Conservation (phyloP, 345 rosid species). For the Carallia brachiata region DNA sequence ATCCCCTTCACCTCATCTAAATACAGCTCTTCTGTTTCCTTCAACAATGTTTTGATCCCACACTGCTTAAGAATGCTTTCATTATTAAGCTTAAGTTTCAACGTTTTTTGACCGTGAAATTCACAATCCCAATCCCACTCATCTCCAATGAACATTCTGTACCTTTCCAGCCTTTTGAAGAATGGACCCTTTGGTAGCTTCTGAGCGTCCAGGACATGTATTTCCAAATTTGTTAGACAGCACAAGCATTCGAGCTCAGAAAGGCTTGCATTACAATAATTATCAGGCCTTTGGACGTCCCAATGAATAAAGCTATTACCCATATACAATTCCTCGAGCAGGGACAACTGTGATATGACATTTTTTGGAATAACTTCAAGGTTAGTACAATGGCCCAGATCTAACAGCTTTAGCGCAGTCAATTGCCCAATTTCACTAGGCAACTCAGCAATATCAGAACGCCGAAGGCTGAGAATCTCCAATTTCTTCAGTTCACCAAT, state of each 20-base stretch:
- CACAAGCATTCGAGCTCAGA: conserved; percentile 18
- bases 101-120: background rate
- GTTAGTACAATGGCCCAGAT: conserved; percentile 21
- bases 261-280: conserved; percentile 11
- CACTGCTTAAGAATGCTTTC: background rate
- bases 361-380: conserved; percentile 29
- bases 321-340: conserved; percentile 35
- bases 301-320: conserved; percentile 20
- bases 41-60: background rate
- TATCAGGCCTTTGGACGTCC: conserved; percentile 18
- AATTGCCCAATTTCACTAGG: background rate
- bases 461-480: background rate
- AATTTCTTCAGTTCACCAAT: background rate
- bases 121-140: conserved; percentile 3
- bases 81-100: conserved; percentile 17
- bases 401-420: conserved; percentile 12
- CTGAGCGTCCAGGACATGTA: background rate
- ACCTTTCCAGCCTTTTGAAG: conserved; percentile 10
- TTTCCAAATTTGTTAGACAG: conserved; percentile 13
- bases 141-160: conserved; percentile 19
- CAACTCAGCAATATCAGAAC: background rate
- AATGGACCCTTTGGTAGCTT: conserved; percentile 7
- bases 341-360: conserved; percentile 25
- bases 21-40: background rate
- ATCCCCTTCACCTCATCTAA: background rate